Conservation (phyloP, 73 alveolate species). For the Stentor roeselii region DNA sequence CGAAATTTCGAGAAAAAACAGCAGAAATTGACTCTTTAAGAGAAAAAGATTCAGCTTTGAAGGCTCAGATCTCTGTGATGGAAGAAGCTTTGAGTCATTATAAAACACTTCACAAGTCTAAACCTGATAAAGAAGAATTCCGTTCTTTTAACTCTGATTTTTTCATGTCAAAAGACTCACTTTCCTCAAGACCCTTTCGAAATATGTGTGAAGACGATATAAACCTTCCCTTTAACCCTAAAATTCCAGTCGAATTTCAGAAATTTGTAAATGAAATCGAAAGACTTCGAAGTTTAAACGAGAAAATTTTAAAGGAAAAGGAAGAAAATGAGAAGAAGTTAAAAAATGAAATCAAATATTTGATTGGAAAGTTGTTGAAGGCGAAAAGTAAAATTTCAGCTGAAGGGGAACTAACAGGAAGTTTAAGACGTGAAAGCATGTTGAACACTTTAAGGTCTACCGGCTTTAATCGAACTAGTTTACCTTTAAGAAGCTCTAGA, state of each 20-base stretch:
- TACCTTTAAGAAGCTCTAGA: too few species aligned
- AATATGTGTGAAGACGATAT: not conserved
- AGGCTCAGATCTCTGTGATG: not conserved
- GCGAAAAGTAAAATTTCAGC: conserved; percentile 26
- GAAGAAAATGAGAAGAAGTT: conserved; percentile 17
- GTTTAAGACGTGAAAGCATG: not conserved
- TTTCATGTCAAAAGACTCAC: not conserved
- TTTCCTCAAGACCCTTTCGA: not conserved
- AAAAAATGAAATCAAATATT: conserved; percentile 31
- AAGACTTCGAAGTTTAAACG: not conserved
- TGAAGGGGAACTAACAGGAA: conserved; percentile 14
- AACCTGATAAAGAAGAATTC: not conserved
- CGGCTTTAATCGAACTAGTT: too few species aligned
- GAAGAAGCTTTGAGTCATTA: not conserved
- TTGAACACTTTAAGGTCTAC: too few species aligned
- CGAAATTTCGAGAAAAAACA: not conserved
- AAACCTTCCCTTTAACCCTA: too few species aligned
- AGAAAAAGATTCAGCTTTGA: not conserved
- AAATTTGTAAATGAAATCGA: not conserved
- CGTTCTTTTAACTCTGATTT: not conserved
- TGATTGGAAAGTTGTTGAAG: conserved; percentile 34
- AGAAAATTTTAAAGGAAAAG: not conserved
- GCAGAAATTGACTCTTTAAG: not conserved
- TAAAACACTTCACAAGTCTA: not conserved
- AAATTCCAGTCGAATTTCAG: not conserved